A percentile compares a stretch with the other conserved stretches of the same genome.
Conservation (phyloP, 1,139 yeast genomes). For the Geotrichum macrosporum region DNA sequence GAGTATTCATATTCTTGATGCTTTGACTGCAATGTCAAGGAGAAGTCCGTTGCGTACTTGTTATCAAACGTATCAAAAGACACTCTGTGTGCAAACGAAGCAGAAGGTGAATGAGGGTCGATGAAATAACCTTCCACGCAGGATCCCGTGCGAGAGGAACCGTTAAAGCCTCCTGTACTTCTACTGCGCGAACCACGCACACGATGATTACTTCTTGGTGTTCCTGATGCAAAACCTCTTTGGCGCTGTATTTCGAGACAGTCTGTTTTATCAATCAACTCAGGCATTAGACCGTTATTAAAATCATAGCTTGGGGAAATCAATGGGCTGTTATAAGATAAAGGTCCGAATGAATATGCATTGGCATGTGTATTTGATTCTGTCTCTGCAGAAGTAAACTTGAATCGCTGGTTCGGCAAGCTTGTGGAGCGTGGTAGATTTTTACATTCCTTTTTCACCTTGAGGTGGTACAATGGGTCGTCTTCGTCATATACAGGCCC, state of each 20-base stretch:
- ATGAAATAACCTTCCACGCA: slow-evolving; percentile 8
- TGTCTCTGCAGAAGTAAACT: slow-evolving; percentile 13
- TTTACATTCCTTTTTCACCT: not conserved
- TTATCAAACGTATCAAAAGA: slow-evolving; percentile 53
- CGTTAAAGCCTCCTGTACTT: slow-evolving; percentile 1
- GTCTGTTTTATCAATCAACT: too few species aligned
- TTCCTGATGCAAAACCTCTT: too few species aligned
- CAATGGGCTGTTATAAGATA: not conserved
- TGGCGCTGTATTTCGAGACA: too few species aligned
- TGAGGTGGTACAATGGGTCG: not conserved
- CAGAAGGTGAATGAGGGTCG: slow-evolving; percentile 20
- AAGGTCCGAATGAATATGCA: slow-evolving; percentile 2
- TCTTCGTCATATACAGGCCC: not conserved
- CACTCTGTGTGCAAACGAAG: slow-evolving; percentile 38
- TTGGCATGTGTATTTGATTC: slow-evolving; percentile 19
- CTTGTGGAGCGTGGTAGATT: not conserved
- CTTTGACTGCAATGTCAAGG: slow-evolving; percentile 52
- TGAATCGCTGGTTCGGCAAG: not conserved
- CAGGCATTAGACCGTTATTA: not conserved
- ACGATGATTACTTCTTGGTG: slow-evolving; percentile 1
- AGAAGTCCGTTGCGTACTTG: slow-evolving; percentile 41
- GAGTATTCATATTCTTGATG: slow-evolving; percentile 54
- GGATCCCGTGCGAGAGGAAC: slow-evolving; percentile 3
- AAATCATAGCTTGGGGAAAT: not conserved
- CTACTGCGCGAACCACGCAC: slow-evolving; percentile 3